These are phyloP conservation scores for Aureobasidium uvarum DNA, from an alignment of 2,329 filamentous ascomycete species.

Conservation along the genomic window DNA sequence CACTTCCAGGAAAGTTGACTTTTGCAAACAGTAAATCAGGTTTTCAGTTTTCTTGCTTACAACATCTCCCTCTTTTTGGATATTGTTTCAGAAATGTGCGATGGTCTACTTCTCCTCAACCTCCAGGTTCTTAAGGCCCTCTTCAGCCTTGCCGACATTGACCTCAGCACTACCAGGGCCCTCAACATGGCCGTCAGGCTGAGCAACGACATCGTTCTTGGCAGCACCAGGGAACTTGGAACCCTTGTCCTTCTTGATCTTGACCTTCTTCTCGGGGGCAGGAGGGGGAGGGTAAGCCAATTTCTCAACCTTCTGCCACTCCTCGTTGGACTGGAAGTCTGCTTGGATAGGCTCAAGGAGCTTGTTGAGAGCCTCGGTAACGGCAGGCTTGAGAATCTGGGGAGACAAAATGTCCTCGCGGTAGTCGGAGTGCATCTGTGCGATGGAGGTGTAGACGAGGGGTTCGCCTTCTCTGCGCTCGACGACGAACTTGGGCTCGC, in stretches of 20 bases:
- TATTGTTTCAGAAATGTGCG: neutral
- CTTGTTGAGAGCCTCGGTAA: constrained; percentile 68
- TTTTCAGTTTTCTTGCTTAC: neutral
- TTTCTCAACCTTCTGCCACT: constrained; percentile 75
- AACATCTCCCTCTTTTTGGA: neutral
- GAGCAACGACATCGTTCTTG: constrained; percentile 39
- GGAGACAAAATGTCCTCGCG: constrained; percentile 75
- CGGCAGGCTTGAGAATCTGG: constrained; percentile 82
- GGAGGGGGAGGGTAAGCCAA: constrained; percentile 77
- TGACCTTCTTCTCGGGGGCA: constrained; percentile 64
- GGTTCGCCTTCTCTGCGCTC: constrained; percentile 65
- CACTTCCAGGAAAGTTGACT: no score
- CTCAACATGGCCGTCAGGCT: constrained; percentile 49
- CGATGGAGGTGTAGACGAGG: constrained; percentile 74
- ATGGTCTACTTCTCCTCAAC: constrained; percentile 26
- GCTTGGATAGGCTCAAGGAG: constrained; percentile 75
- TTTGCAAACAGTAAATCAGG: neutral
- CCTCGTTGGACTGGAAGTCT: constrained; percentile 66
- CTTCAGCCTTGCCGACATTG: constrained; percentile 44
- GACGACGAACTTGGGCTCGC: constrained; percentile 63
- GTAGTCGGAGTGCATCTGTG: constrained; percentile 53
- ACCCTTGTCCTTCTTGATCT: constrained; percentile 71
- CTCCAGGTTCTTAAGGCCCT: constrained; percentile 41
- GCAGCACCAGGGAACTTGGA: constrained; percentile 57
- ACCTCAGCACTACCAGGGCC: constrained; percentile 43